phyloP scores from a whole-genome alignment of 805 yeast species.

The Pichia insulana region DNA sequence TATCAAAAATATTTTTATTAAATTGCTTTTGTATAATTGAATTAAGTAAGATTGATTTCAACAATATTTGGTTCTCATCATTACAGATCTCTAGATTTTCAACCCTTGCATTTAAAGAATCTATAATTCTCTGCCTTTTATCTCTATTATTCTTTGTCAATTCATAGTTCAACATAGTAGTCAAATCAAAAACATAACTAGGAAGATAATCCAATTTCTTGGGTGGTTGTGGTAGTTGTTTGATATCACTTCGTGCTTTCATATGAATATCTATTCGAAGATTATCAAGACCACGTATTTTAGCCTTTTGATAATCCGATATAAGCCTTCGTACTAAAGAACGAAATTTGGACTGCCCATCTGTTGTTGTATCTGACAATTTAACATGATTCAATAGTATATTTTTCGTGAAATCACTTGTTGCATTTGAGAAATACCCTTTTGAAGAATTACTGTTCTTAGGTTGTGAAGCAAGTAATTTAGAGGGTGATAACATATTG shows the following conservation, averaged over 20 bases:
- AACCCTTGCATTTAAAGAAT: not conserved
- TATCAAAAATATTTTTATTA: not conserved
- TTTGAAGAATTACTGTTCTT: too few species aligned
- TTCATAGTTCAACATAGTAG: slow-evolving; percentile 1
- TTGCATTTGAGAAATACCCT: too few species aligned
- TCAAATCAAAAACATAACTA: not conserved
- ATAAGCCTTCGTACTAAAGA: not conserved
- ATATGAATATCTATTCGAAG: not conserved
- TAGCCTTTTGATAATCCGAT: not conserved
- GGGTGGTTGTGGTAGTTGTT: slow-evolving; percentile 2
- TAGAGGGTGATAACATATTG: too few species aligned
- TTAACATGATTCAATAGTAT: too few species aligned
- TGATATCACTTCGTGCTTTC: not conserved
- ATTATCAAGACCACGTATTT: not conserved
- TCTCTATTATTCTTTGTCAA: not conserved
- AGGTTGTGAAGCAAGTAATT: too few species aligned
- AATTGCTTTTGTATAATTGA: not conserved
- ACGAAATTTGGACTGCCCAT: not conserved
- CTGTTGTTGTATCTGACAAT: too few species aligned
- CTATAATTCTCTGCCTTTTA: not conserved
- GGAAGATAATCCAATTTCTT: not conserved
- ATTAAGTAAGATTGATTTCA: not conserved
- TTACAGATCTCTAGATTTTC: too few species aligned
- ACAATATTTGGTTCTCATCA: not conserved
- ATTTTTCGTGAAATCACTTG: too few species aligned